Conservation (phyloP, 768 basidiomycete genomes). For the Trametes gibbosa region DNA sequence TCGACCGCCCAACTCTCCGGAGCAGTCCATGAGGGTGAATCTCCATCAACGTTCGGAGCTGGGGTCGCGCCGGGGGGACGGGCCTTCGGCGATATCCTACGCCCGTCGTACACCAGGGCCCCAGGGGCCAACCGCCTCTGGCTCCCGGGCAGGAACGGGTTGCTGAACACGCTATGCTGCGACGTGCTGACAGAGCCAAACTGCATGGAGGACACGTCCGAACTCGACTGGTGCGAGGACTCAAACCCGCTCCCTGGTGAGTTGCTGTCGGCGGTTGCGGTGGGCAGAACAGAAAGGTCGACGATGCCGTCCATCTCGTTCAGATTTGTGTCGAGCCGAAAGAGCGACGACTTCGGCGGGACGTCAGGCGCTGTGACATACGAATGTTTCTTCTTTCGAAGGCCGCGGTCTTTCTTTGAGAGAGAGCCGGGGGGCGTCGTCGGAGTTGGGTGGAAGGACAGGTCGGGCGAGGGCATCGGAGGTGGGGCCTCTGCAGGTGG, state of each 20-base stretch:
- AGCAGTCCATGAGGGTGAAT: slow-evolving; percentile 50
- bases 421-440: slow-evolving; percentile 15
- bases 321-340: slow-evolving; percentile 64
- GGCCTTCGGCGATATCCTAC: slow-evolving; percentile 56
- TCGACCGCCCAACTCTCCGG: slow-evolving; percentile 79
- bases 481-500: slow-evolving; percentile 34
- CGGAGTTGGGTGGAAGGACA: slow-evolving; percentile 27
- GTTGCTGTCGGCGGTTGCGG: slow-evolving; percentile 32
- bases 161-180: slow-evolving; percentile 32
- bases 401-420: slow-evolving; percentile 20
- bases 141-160: slow-evolving; percentile 34
- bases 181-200: slow-evolving; percentile 35
- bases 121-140: slow-evolving; percentile 25
- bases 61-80: slow-evolving; percentile 8
- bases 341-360: slow-evolving; percentile 34
- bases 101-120: slow-evolving; percentile 27
- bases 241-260: slow-evolving; percentile 46
- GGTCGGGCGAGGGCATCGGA: slow-evolving; percentile 23
- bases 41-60: slow-evolving; percentile 15
- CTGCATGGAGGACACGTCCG: slow-evolving; percentile 27
- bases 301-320: slow-evolving; percentile 84
- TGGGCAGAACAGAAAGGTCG: slow-evolving; percentile 36
- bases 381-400: slow-evolving; percentile 30
- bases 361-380: slow-evolving; percentile 33
- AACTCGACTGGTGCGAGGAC: slow-evolving; percentile 31